Percentiles rank a stretch among this genome's conserved stretches.
These are phyloP conservation scores for Cladosporium sphaerospermum DNA, from an alignment of 2,329 filamentous ascomycete genomes.

Conservation along the genomic window DNA sequence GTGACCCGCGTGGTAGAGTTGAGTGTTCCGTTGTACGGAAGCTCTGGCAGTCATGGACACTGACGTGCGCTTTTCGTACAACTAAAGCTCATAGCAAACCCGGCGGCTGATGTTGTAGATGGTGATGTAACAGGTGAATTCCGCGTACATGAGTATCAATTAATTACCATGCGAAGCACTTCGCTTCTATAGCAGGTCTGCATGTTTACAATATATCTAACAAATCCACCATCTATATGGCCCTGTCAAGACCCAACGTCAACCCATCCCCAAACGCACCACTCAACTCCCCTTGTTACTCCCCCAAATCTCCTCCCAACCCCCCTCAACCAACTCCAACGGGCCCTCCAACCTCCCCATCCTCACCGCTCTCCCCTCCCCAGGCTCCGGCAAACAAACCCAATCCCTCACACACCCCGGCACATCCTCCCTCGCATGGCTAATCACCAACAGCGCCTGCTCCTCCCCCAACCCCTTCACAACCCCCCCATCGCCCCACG, in stretches of 20 bases:
- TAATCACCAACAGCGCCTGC: constrained; percentile 87
- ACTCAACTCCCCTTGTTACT: background rate
- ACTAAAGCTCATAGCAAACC: too few relatives aligned
- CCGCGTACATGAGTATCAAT: too few relatives aligned
- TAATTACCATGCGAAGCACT: too few relatives aligned
- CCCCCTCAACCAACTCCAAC: constrained; percentile 25
- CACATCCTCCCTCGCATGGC: constrained; percentile 84
- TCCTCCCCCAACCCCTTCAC: constrained; percentile 58
- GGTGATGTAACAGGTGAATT: too few relatives aligned
- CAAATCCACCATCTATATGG: too few relatives aligned
- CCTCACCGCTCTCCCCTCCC: constrained; percentile 54
- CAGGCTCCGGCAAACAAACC: constrained; percentile 76
- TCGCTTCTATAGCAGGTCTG: too few relatives aligned
- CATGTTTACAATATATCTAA: too few relatives aligned
- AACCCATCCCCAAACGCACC: background rate
- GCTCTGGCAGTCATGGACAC: too few relatives aligned
- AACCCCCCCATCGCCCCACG: constrained; percentile 41
- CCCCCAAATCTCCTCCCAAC: constrained; percentile 29
- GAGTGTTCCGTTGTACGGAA: too few relatives aligned
- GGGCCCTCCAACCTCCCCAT: constrained; percentile 52
- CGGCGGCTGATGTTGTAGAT: too few relatives aligned
- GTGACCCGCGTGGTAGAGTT: too few relatives aligned
- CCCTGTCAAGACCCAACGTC: background rate
- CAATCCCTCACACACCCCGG: constrained; percentile 77
- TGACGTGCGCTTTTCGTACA: too few relatives aligned